A percentile compares a stretch with the other conserved stretches of the same genome.
Conservation (phyloP, 2,329 filamentous ascomycete genomes). For the Colletotrichum echinochloae region DNA sequence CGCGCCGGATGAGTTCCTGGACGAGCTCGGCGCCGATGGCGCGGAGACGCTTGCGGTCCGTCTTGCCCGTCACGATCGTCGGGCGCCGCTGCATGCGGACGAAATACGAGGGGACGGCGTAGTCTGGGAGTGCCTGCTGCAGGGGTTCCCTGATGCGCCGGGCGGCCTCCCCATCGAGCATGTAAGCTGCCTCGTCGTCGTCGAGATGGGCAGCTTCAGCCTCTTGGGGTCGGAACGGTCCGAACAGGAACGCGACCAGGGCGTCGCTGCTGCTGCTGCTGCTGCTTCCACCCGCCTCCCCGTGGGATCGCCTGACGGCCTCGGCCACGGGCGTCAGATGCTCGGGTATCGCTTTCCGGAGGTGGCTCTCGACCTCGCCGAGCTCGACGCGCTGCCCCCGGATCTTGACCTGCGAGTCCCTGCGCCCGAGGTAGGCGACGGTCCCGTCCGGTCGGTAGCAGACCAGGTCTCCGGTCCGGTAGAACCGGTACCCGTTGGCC, state of each 20-base stretch:
- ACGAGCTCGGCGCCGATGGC: constrained; percentile 20
- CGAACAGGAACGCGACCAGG: constrained; percentile 6
- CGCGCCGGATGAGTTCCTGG: constrained; percentile 11
- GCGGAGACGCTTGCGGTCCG: constrained; percentile 20
- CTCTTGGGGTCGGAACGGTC: not conserved
- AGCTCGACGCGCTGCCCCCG: constrained; percentile 48
- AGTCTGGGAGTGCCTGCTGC: constrained; percentile 15
- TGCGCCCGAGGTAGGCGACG: constrained; percentile 39
- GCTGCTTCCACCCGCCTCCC: too few relatives aligned
- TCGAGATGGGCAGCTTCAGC: not conserved
- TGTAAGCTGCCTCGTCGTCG: constrained; percentile 2
- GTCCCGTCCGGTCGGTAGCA: constrained; percentile 16
- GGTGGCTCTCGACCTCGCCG: constrained; percentile 44
- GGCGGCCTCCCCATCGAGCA: not conserved
- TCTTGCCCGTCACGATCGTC: constrained; percentile 29
- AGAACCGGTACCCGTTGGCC: constrained; percentile 3
- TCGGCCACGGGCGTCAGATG: constrained; percentile 16
- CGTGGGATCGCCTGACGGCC: constrained; percentile 12
- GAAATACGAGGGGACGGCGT: constrained; percentile 36
- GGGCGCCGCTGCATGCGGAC: constrained; percentile 22
- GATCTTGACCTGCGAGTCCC: constrained; percentile 43
- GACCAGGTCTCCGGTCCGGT: constrained; percentile 37
- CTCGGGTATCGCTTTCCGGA: not conserved
- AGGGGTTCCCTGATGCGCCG: not conserved
- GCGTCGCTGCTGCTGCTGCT: constrained; percentile 24